phyloP scores from a whole-genome alignment of 441 rosid genomes.

The Brassica hybrid region DNA sequence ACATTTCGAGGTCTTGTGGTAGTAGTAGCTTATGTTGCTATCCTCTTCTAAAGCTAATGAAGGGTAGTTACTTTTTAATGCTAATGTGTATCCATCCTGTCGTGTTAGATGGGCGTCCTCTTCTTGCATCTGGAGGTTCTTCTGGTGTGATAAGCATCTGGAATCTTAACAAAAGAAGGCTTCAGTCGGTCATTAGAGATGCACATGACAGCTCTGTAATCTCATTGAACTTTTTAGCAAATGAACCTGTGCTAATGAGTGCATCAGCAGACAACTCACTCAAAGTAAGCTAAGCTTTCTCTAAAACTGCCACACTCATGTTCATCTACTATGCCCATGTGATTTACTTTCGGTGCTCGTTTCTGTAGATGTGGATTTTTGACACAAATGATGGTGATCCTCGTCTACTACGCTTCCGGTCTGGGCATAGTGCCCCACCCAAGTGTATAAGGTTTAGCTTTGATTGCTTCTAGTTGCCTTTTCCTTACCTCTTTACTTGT shows the following conservation, averaged over 20 bases:
- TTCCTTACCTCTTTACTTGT: constrained; percentile 1
- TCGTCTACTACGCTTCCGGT: constrained; percentile 92
- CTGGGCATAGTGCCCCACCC: constrained; percentile 99
- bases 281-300: constrained; percentile 59
- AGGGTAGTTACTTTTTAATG: not conserved
- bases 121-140: constrained; percentile 94
- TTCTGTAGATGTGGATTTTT: constrained; percentile 90
- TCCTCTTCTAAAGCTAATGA: constrained; percentile 2
- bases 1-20: constrained; percentile 12
- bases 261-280: constrained; percentile 92
- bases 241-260: constrained; percentile 97
- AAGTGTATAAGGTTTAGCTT: constrained; percentile 79
- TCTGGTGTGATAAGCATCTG: constrained; percentile 96
- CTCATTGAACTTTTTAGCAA: constrained; percentile 88
- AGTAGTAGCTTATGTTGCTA: constrained; percentile 4
- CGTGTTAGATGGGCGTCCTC: constrained; percentile 86
- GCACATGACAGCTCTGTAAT: constrained; percentile 90
- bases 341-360: constrained; percentile 8
- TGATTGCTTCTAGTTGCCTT: constrained; percentile 23
- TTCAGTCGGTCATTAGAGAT: constrained; percentile 85
- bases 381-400: constrained; percentile 97
- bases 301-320: not conserved
- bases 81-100: constrained; percentile 22
- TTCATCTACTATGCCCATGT: constrained; percentile 7
- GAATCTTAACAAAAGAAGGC: constrained; percentile 95